A percentile compares a stretch with the other conserved stretches of the same genome.
Conservation (phyloP, 2,329 filamentous ascomycete genomes). For the Epichloe baconii region DNA sequence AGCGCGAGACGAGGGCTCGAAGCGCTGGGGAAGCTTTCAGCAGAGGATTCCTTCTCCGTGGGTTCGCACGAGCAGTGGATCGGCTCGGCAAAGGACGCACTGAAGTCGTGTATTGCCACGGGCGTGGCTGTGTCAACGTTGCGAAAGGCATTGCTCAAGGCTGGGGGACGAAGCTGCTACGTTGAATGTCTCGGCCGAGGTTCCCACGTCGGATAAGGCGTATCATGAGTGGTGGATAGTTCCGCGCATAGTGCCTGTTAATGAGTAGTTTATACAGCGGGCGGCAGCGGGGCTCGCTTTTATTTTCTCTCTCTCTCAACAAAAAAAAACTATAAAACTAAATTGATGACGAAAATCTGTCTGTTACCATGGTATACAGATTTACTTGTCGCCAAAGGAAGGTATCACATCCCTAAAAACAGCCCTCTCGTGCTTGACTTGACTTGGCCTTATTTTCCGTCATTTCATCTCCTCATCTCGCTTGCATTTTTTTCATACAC, state of each 20-base stretch:
- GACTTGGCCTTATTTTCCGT: neutral
- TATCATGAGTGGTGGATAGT: slow-evolving; percentile 57
- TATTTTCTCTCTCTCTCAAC: no score
- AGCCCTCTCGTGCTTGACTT: neutral
- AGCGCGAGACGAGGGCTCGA: slow-evolving; percentile 44
- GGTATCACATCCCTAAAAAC: neutral
- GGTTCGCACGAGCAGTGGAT: slow-evolving; percentile 51
- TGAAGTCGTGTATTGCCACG: slow-evolving; percentile 59
- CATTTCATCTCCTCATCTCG: neutral
- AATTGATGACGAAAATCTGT: neutral
- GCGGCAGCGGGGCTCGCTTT: neutral
- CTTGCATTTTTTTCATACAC: neutral
- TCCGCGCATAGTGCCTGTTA: slow-evolving; percentile 29
- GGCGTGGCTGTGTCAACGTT: slow-evolving; percentile 50
- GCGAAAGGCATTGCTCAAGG: slow-evolving; percentile 39
- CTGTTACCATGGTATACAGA: slow-evolving; percentile 2
- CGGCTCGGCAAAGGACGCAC: slow-evolving; percentile 41
- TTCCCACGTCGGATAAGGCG: slow-evolving; percentile 37
- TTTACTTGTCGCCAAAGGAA: neutral
- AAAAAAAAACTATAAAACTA: no score
- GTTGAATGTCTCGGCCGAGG: slow-evolving; percentile 33
- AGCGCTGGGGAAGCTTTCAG: slow-evolving; percentile 36
- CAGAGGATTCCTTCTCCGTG: slow-evolving; percentile 39
- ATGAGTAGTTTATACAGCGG: neutral
- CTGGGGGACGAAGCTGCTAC: slow-evolving; percentile 12